Percentiles rank a stretch among this genome's conserved stretches.
Conservation (phyloP, 441 rosid genomes). For the Populus hybrid region DNA sequence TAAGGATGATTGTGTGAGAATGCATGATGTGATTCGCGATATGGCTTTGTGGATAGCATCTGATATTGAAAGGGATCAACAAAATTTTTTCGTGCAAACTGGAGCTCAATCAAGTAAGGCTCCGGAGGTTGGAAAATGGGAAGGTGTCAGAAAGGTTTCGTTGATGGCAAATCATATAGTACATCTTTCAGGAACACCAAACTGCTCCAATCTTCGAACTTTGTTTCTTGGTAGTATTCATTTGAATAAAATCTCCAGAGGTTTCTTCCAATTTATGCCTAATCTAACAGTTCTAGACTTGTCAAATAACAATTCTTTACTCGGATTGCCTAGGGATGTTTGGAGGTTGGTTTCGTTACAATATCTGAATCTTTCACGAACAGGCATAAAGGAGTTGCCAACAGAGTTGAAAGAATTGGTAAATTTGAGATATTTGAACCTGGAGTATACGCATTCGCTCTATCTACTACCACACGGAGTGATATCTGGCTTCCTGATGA, state of each 20-base stretch:
- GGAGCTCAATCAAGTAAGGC: neutral
- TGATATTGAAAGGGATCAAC: neutral
- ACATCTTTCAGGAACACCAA: too few relatives aligned
- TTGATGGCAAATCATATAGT: neutral
- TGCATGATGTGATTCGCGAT: conserved; percentile 30
- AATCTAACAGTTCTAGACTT: too few relatives aligned
- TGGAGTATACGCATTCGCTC: conserved; percentile 17
- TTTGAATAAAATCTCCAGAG: too few relatives aligned
- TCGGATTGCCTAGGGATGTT: neutral
- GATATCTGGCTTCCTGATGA: conserved; percentile 19
- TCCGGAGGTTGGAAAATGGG: conserved; percentile 6
- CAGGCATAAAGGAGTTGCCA: conserved; percentile 12
- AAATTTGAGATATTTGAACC: conserved; percentile 20
- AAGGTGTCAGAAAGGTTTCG: conserved; percentile 1
- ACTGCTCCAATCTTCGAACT: too few relatives aligned
- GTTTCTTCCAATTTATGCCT: too few relatives aligned
- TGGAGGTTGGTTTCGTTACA: conserved; percentile 7
- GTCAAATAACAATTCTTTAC: too few relatives aligned
- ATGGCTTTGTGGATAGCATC: conserved; percentile 15
- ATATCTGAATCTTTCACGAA: conserved; percentile 4
- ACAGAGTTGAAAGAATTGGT: conserved; percentile 16
- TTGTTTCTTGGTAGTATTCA: too few relatives aligned
- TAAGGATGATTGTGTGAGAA: neutral
- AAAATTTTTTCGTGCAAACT: neutral
- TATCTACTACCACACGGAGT: conserved; percentile 3